Percentiles rank a stretch among this genome's conserved stretches.
Conservation (phyloP, 345 rosid genomes). For the Toxicodendron radicans region DNA sequence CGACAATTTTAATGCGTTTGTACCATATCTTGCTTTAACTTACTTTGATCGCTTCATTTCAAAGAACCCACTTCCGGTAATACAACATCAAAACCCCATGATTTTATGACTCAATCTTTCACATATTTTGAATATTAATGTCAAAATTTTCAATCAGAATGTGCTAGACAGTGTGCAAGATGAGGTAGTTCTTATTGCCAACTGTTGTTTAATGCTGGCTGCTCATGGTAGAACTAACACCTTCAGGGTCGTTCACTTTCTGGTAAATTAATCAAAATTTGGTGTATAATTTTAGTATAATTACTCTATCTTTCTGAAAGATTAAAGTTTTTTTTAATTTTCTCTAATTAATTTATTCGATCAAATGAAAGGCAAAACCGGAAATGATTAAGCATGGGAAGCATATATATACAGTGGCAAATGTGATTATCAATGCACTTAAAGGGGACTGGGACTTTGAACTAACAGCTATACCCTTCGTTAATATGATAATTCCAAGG, state of each 20-base stretch:
- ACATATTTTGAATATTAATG: background rate
- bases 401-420: background rate
- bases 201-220: background rate
- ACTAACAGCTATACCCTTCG: background rate
- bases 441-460: constrained; percentile 9
- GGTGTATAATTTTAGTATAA: too few relatives aligned
- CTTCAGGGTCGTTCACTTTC: background rate
- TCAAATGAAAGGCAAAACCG: background rate
- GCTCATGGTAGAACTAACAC: background rate
- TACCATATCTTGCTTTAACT: constrained; percentile 10
- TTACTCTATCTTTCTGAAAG: too few relatives aligned
- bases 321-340: background rate
- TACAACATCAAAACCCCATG: background rate
- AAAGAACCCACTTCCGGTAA: background rate
- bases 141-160: background rate
- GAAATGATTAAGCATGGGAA: background rate
- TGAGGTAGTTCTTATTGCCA: background rate
- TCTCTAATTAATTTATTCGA: background rate
- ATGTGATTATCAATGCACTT: constrained; percentile 1
- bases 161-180: background rate
- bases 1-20: background rate
- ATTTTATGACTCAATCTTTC: background rate
- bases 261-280: constrained; percentile 2
- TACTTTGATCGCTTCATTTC: constrained; percentile 16
- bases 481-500: background rate